phyloP scores from a whole-genome alignment of 306 rosid genomes.

The Ceratonia siliqua region DNA sequence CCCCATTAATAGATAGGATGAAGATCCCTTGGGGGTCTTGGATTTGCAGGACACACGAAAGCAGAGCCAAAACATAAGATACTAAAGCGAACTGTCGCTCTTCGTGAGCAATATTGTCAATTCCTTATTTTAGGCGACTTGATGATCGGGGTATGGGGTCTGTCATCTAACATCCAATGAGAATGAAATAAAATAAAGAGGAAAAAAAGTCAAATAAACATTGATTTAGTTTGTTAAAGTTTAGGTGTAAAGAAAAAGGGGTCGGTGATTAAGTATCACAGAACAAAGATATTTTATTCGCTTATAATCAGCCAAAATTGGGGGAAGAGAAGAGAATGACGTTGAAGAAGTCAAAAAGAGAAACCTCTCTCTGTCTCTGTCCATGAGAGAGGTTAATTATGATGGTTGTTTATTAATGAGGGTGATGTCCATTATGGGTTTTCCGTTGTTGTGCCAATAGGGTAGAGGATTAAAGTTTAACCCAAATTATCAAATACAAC shows the following conservation, averaged over 20 bases:
- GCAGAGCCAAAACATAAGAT: constrained; percentile 20
- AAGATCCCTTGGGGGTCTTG: constrained; percentile 21
- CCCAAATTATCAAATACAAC: constrained; percentile 33
- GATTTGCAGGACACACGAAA: constrained; percentile 32
- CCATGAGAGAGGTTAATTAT: constrained; percentile 30
- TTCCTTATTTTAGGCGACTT: constrained; percentile 39
- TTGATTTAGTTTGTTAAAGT: constrained; percentile 42
- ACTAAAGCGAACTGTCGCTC: constrained; percentile 12
- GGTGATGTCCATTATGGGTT: constrained; percentile 23
- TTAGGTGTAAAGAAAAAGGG: constrained; percentile 52
- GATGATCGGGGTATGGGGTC: constrained; percentile 31
- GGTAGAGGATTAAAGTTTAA: constrained; percentile 27
- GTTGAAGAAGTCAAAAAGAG: constrained; percentile 40
- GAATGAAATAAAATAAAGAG: background rate
- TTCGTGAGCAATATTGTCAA: constrained; percentile 13
- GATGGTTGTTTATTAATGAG: constrained; percentile 27
- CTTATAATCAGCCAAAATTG: constrained; percentile 33
- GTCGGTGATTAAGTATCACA: constrained; percentile 43
- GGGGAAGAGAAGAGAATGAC: constrained; percentile 17
- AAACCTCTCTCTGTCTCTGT: background rate
- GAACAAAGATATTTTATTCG: constrained; percentile 25
- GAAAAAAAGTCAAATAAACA: constrained; percentile 32
- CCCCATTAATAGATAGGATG: constrained; percentile 27
- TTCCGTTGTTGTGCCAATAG: constrained; percentile 13
- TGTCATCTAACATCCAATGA: constrained; percentile 33